Conservation (phyloP, 2,329 filamentous ascomycete species). For the Hypomyces perniciosus region DNA sequence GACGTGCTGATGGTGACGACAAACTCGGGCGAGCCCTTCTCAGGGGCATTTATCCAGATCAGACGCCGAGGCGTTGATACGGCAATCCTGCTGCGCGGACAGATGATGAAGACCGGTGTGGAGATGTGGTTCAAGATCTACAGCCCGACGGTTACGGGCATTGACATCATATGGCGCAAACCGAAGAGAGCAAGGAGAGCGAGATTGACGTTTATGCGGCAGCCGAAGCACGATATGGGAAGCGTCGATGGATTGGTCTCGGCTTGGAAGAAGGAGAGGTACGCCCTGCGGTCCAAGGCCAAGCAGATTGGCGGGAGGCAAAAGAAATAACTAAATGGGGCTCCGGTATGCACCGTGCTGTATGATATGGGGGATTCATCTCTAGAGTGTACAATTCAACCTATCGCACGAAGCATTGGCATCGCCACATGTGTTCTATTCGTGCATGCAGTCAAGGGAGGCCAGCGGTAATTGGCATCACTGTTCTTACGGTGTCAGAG, state of each 20-base stretch:
- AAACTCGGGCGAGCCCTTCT: conserved; percentile 75
- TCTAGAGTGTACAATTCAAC: conserved; percentile 6
- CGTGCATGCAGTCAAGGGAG: background rate
- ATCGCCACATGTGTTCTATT: background rate
- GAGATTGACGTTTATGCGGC: conserved; percentile 83
- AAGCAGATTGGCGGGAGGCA: conserved; percentile 22
- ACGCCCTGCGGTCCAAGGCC: conserved; percentile 31
- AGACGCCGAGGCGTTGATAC: conserved; percentile 85
- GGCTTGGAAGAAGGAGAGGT: conserved; percentile 42
- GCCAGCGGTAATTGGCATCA: too few relatives aligned
- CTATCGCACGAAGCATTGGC: background rate
- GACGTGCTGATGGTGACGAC: conserved; percentile 89
- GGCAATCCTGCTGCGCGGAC: conserved; percentile 76
- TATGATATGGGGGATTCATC: conserved; percentile 7
- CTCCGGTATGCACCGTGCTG: conserved; percentile 1
- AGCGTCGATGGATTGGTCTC: conserved; percentile 74
- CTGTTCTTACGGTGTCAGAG: too few relatives aligned
- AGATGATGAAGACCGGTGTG: conserved; percentile 78
- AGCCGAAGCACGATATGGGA: conserved; percentile 81
- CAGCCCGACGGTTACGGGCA: conserved; percentile 78
- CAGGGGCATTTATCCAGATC: conserved; percentile 82
- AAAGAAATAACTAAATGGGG: conserved; percentile 1
- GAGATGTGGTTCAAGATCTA: conserved; percentile 99
- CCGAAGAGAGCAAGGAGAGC: conserved; percentile 82
- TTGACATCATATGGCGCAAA: conserved; percentile 87